Percentiles rank a stretch among this genome's conserved stretches.
These are phyloP conservation scores for Aphanomyces astaci DNA, from an alignment of 352 stramenopile species.

Conservation along the genomic window DNA sequence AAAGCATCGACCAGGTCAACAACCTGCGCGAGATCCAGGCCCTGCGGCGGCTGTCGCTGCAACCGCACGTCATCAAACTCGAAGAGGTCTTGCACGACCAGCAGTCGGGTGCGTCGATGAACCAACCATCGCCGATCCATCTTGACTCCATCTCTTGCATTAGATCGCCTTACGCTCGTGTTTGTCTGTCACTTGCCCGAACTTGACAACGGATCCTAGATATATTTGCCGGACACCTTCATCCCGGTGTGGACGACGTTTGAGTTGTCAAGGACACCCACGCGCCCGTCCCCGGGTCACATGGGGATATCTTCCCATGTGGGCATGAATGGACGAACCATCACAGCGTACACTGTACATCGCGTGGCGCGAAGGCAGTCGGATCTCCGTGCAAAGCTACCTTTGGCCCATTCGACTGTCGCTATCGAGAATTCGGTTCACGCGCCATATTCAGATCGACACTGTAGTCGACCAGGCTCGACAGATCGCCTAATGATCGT, in stretches of 20 bases:
- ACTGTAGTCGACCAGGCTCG: background rate
- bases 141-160: too few species aligned
- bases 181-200: too few species aligned
- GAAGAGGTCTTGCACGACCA: constrained; percentile 93
- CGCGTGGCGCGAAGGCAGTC: background rate
- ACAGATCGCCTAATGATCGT: background rate
- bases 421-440: background rate
- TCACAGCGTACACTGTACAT: background rate
- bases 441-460: background rate
- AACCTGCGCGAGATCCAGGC: constrained; percentile 94
- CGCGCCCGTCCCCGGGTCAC: background rate
- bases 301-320: constrained; percentile 3
- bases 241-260: background rate
- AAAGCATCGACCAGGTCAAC: constrained; percentile 95
- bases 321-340: background rate
- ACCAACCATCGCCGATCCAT: too few species aligned
- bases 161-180: too few species aligned
- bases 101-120: too few species aligned
- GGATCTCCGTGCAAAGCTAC: background rate
- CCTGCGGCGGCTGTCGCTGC: constrained; percentile 86
- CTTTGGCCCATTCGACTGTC: background rate
- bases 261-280: background rate
- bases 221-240: background rate
- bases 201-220: too few species aligned
- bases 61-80: constrained; percentile 93